phyloP scores from a whole-genome alignment of 2,329 filamentous ascomycete genomes.

The Chaetomium globosum region DNA sequence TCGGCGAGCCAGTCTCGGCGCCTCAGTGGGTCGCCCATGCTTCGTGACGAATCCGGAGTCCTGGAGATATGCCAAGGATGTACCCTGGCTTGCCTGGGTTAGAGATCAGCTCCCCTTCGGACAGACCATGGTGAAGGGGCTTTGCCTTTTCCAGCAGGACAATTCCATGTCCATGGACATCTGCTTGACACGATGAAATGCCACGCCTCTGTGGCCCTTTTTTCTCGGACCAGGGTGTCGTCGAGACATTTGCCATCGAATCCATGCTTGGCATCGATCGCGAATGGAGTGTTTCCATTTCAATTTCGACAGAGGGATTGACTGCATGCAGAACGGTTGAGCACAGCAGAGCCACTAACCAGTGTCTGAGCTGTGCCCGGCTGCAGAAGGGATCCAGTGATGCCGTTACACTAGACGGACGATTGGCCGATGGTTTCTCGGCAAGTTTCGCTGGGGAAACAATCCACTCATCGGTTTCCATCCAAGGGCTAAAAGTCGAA shows the following conservation, averaged over 20 bases:
- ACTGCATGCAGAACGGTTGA: slow-evolving; percentile 16
- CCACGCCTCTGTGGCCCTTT: not conserved
- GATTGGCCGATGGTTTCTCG: slow-evolving; percentile 18
- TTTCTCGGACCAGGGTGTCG: not conserved
- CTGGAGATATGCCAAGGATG: slow-evolving; percentile 25
- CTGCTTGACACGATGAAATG: not conserved
- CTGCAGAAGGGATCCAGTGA: slow-evolving; percentile 7
- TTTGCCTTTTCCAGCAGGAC: not conserved
- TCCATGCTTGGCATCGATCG: not conserved
- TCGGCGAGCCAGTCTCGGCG: slow-evolving; percentile 29
- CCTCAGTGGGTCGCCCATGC: slow-evolving; percentile 20
- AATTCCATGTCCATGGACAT: not conserved
- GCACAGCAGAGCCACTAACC: not conserved
- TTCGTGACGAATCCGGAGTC: slow-evolving; percentile 30
- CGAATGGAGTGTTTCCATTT: slow-evolving; percentile 7
- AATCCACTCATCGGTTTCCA: not conserved
- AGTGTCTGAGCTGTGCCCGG: slow-evolving; percentile 20
- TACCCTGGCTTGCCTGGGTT: slow-evolving; percentile 1
- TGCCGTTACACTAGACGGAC: not conserved
- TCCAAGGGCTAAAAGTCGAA: not conserved
- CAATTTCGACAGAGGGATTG: not conserved
- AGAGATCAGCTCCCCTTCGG: slow-evolving; percentile 10
- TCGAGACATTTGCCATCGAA: not conserved
- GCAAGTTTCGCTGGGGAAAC: slow-evolving; percentile 2
- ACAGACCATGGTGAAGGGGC: not conserved